These are phyloP conservation scores for Aspergillus sp. DNA, from an alignment of 2,329 filamentous ascomycete genomes.

Conservation along the genomic window DNA sequence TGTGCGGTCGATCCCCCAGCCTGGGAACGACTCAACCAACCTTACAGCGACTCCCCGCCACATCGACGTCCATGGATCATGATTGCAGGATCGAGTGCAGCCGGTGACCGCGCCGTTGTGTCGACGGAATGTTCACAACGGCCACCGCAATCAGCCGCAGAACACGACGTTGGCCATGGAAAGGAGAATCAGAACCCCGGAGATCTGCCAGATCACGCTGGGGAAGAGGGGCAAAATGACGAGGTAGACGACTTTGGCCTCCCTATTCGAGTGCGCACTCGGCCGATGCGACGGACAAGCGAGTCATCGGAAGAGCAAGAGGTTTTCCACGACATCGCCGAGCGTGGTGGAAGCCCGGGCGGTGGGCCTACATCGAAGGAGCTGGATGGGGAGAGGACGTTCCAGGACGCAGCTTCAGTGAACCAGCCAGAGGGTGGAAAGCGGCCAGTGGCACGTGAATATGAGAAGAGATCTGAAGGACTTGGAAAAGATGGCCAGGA, in stretches of 20 bases:
- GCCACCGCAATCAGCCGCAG: neutral
- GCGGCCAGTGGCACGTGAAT: neutral
- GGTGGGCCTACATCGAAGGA: neutral
- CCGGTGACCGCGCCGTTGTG: conserved; percentile 15
- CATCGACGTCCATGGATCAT: conserved; percentile 27
- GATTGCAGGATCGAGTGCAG: conserved; percentile 19
- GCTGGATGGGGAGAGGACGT: conserved; percentile 1
- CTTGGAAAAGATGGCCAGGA: conserved; percentile 3
- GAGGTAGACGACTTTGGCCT: conserved; percentile 33
- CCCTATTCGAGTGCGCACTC: conserved; percentile 22
- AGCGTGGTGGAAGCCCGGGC: conserved; percentile 1
- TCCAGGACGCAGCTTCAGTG: neutral
- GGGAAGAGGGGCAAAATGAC: conserved; percentile 5
- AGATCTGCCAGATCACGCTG: conserved; percentile 1
- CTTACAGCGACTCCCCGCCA: too few relatives aligned
- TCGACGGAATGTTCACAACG: neutral
- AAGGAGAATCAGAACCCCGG: conserved; percentile 10
- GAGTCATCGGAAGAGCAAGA: conserved; percentile 10
- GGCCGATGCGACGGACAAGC: conserved; percentile 7
- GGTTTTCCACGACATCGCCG: conserved; percentile 13
- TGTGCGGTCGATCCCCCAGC: too few relatives aligned
- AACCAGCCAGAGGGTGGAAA: neutral
- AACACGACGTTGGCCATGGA: conserved; percentile 5
- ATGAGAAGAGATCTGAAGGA: neutral
- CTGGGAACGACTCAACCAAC: too few relatives aligned